phyloP scores from a whole-genome alignment of 1,284 basidiomycete species.

The Ceratobasidium papillatum region DNA sequence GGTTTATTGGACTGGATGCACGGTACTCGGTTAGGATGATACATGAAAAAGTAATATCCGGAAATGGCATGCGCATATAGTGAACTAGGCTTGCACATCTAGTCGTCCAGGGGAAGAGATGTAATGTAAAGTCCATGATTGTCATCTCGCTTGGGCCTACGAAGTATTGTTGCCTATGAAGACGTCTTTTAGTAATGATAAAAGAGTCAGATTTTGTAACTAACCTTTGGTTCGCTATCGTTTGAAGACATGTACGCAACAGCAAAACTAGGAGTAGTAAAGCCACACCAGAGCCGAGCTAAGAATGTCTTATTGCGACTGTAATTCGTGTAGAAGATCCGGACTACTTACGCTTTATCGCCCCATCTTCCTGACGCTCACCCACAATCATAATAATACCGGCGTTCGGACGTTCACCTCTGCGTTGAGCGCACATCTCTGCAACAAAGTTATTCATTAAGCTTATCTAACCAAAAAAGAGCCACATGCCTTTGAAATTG shows the following conservation, averaged over 20 bases:
- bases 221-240: slow-evolving; percentile 8
- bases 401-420: slow-evolving; percentile 21
- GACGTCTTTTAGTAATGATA: neutral
- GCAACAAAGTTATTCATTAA: neutral
- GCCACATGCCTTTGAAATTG: slow-evolving; percentile 6
- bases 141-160: slow-evolving; percentile 5
- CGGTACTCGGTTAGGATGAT: slow-evolving; percentile 27
- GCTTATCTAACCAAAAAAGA: neutral
- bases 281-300: slow-evolving; percentile 38
- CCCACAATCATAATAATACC: slow-evolving; percentile 23
- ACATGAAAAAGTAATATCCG: neutral
- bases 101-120: slow-evolving; percentile 16
- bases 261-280: slow-evolving; percentile 34
- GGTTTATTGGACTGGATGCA: slow-evolving; percentile 43
- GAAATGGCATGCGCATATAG: neutral
- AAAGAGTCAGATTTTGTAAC: neutral
- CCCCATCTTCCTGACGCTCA: neutral
- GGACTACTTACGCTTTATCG: neutral
- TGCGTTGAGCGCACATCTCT: slow-evolving; percentile 17
- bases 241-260: slow-evolving; percentile 28
- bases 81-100: neutral
- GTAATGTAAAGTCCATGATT: slow-evolving; percentile 35
- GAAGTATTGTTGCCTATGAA: slow-evolving; percentile 32
- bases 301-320: neutral
- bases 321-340: neutral